Base-by-base conservation (phyloP, 2,329 filamentous ascomycete species). In the Trichophyton mentagrophytes region DNA sequence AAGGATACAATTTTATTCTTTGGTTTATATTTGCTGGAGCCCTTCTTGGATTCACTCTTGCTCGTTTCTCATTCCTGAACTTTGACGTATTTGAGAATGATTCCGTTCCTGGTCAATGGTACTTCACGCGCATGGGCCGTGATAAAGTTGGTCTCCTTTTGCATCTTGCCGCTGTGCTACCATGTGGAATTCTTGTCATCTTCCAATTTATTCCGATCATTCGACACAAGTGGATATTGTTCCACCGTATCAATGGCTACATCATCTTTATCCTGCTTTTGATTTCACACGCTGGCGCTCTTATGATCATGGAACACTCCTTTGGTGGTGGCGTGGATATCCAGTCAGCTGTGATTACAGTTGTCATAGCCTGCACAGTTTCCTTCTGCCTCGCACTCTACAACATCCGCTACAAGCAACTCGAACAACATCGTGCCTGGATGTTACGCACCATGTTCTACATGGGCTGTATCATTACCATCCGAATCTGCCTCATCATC, bases 371-470 rank as follows among this genome's bases (percentile, higher is more conserved):
- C 5, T 58, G 56, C 44, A 62, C 46, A n/a, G 44, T 62, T 15
- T 57, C 44, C 17, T 57, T 57, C 0, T 59, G 77, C 0, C 66
- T 82, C 0, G 76, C 71, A 1, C 72, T 82, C 33, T 73, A 79
- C 67, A 84, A 84, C 63, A 79, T 86, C 68, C 84, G 81, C 68
- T 72, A 74, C 1, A 69, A 85, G 1, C 82, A 85, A 66, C 82
- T 87, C 57, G 82, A 85, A 36, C 79, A 85, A 66, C 83, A 86
- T 63, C 76, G 83, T 1, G 80, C 81, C 2, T 86, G 82, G 83
- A 86, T 85, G 83, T 66, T 86, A 33, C 69, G 83, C 22, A 75
- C 78, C 6, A 80, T 79, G 79, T 71, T 79, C 44, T 78, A 78
- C 57, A 62, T 69, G 61, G 44, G 57, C 3, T 55, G 51, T 27